Conservation (phyloP, 345 rosid genomes). For the Cardamine resedifolia region DNA sequence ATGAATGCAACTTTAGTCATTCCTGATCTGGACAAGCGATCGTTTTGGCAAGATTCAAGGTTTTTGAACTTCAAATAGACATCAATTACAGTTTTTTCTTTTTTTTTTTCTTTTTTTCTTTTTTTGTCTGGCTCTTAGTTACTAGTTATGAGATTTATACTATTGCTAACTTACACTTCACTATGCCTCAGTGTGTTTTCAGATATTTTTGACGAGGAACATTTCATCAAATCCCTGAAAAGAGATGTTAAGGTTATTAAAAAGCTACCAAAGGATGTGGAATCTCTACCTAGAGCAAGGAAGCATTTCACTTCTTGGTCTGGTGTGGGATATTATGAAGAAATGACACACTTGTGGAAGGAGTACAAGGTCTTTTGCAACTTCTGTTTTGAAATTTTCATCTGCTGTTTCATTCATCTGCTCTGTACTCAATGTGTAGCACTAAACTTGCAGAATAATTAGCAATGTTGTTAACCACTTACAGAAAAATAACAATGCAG, state of each 20-base stretch:
- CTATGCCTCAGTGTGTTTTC: constrained; percentile 59
- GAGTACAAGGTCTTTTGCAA: constrained; percentile 52
- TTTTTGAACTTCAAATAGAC: constrained; percentile 14
- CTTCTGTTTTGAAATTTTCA: background rate
- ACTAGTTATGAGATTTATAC: background rate
- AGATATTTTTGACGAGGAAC: constrained; percentile 76
- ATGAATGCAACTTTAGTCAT: constrained; percentile 92
- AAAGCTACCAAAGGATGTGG: constrained; percentile 76
- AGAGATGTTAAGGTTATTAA: constrained; percentile 70
- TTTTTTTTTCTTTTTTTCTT: background rate
- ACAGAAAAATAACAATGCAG: constrained; percentile 40
- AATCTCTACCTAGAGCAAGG: constrained; percentile 70
- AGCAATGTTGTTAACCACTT: background rate
- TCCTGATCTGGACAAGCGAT: constrained; percentile 83
- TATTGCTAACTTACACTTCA: constrained; percentile 26
- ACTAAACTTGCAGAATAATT: background rate
- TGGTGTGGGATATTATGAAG: constrained; percentile 75
- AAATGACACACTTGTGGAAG: constrained; percentile 69
- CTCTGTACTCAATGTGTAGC: background rate
- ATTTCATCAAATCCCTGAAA: constrained; percentile 60
- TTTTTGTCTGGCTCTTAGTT: background rate
- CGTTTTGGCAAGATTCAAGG: constrained; percentile 98
- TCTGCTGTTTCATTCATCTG: background rate
- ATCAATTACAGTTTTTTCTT: background rate
- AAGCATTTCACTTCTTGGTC: constrained; percentile 94